Conservation (phyloP, 371 early-diverging fungal genomes). For the Batrachochytrium dendrobatidis region DNA sequence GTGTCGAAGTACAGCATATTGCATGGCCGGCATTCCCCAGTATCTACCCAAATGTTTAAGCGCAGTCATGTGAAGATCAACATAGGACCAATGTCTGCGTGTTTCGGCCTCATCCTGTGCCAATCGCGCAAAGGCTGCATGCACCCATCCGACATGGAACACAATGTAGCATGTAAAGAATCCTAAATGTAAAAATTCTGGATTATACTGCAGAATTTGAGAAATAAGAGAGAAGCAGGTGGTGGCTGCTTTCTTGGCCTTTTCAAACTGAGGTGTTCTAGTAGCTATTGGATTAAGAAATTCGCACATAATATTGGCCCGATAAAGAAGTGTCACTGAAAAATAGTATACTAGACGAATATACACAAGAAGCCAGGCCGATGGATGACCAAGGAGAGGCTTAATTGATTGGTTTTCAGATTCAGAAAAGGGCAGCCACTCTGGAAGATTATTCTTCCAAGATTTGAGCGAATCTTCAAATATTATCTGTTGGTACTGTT, state of each 20-base stretch:
- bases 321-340: background rate
- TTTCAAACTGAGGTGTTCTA: background rate
- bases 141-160: background rate
- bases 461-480: background rate
- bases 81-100: too few species aligned
- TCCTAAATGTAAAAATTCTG: background rate
- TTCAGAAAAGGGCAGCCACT: background rate
- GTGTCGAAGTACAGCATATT: background rate
- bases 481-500: background rate
- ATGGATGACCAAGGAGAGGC: background rate
- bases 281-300: background rate
- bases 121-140: background rate
- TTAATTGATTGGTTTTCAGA: background rate
- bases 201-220: background rate
- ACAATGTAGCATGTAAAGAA: background rate
- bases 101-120: too few species aligned
- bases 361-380: background rate
- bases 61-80: background rate
- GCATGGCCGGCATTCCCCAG: background rate
- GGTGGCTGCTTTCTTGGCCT: background rate
- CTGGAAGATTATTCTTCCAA: background rate
- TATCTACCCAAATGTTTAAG: background rate
- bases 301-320: background rate
- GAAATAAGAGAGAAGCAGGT: background rate
- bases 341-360: background rate